A percentile compares a stretch with the other conserved stretches of the same genome.
phyloP scores from a whole-genome alignment of 345 rosid species.

The Hirschfeldia incana region DNA sequence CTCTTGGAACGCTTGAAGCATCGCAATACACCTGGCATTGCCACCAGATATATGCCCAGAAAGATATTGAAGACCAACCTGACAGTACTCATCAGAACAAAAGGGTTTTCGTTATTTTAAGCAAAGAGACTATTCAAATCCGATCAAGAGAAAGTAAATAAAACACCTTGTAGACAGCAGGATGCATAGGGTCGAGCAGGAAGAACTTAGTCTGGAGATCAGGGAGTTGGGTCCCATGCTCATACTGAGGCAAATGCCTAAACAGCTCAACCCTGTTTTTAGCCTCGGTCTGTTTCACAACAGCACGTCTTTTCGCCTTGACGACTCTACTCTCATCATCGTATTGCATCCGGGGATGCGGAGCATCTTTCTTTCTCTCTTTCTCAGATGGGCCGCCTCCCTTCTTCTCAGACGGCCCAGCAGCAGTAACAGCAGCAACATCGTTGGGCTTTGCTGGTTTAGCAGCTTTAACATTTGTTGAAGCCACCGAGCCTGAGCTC shows the following conservation, averaged over 20 bases:
- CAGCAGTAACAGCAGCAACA: conserved; percentile 20
- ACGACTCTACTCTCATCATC: conserved; percentile 89
- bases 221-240: conserved; percentile 86
- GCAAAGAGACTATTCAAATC: background rate
- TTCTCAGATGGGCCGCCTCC: conserved; percentile 62
- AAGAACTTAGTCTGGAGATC: conserved; percentile 82
- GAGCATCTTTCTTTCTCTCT: conserved; percentile 91
- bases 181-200: conserved; percentile 89
- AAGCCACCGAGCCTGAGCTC: conserved; percentile 34
- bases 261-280: conserved; percentile 89
- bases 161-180: conserved; percentile 84
- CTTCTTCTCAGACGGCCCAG: conserved; percentile 70
- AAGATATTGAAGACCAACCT: conserved; percentile 92
- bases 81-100: conserved; percentile 23
- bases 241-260: conserved; percentile 98
- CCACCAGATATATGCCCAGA: conserved; percentile 85
- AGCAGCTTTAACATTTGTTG: conserved; percentile 41
- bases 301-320: conserved; percentile 90
- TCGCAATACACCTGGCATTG: conserved; percentile 97
- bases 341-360: conserved; percentile 95
- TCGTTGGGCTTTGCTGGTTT: conserved; percentile 64
- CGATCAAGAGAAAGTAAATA: background rate
- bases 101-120: background rate
- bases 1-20: conserved; percentile 92
- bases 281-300: conserved; percentile 86